These are phyloP conservation scores for Limtongozyma cylindracea DNA, from an alignment of 805 yeast genomes.

Conservation along the genomic window DNA sequence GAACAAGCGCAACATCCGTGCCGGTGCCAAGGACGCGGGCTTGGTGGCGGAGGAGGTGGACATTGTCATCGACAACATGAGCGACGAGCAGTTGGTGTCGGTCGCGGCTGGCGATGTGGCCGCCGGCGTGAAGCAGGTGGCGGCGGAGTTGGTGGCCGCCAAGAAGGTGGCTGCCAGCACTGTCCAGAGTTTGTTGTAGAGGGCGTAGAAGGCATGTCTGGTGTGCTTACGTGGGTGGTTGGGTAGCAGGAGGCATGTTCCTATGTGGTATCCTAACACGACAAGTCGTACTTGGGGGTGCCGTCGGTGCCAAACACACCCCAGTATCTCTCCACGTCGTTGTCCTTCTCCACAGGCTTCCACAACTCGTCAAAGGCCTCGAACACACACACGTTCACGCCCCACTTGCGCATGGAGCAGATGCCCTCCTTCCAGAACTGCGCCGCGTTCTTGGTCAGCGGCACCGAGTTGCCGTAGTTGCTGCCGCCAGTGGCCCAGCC, in stretches of 20 bases:
- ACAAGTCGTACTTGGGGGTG: conserved; percentile 12
- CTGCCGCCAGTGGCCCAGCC: conserved; percentile 92
- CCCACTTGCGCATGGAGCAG: conserved; percentile 92
- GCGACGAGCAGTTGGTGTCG: conserved; percentile 54
- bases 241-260: no score
- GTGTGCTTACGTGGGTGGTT: no score
- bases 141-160: no score
- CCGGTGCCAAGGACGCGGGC: conserved; percentile 46
- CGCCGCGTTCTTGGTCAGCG: conserved; percentile 51
- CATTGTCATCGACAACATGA: conserved; percentile 51
- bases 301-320: conserved; percentile 50
- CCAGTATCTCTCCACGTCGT: conserved; percentile 85
- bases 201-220: no score
- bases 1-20: conserved; percentile 75
- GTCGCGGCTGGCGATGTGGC: no score
- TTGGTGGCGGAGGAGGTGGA: conserved; percentile 61
- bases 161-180: no score
- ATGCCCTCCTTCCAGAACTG: conserved; percentile 70
- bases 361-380: conserved; percentile 93
- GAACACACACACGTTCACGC: conserved; percentile 74
- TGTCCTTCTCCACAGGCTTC: conserved; percentile 83
- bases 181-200: no score
- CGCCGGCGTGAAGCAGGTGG: no score
- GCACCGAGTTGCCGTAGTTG: conserved; percentile 35
- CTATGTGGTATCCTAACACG: no score